Evolutionary conservation across 441 rosid genomes (phyloP).

Genomic region (Brassica hybrid): DNA sequence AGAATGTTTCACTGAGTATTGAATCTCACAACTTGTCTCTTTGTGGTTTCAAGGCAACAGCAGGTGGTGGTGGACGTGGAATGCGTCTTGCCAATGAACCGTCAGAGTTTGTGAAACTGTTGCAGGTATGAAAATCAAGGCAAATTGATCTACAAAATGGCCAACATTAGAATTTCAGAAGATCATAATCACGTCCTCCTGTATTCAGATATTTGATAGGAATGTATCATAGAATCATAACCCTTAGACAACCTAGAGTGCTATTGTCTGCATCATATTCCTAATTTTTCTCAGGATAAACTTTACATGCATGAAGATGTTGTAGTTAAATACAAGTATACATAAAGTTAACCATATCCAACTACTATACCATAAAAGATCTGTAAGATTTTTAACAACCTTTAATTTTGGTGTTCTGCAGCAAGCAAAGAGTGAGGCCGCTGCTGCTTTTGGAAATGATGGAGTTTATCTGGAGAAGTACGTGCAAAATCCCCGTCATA

Average conservation of each 20-base stretch:
- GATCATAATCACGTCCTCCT: too few species aligned
- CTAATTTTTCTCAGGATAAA: background rate
- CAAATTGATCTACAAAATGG: too few species aligned
- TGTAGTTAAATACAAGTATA: background rate
- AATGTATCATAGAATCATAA: too few species aligned
- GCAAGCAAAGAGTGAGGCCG: constrained; percentile 99
- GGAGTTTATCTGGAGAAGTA: constrained; percentile 95
- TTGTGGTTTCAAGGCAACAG: constrained; percentile 75
- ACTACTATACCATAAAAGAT: background rate
- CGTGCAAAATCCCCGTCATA: constrained; percentile 92
- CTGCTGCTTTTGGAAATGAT: constrained; percentile 98
- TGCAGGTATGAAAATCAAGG: constrained; percentile 62
- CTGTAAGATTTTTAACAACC: constrained; percentile 6
- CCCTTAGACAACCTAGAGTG: background rate
- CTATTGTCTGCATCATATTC: background rate
- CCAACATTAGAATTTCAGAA: too few species aligned
- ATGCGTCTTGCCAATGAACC: constrained; percentile 98
- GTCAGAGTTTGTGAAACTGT: constrained; percentile 88
- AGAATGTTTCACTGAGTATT: constrained; percentile 10
- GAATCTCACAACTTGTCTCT: constrained; percentile 17
- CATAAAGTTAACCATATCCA: too few species aligned
- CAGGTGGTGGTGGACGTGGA: constrained; percentile 99
- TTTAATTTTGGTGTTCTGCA: constrained; percentile 38
- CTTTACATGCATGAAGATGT: background rate
- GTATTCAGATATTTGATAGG: background rate